Conservation (phyloP, 1,139 yeast genomes). For the Pichia sp. region DNA sequence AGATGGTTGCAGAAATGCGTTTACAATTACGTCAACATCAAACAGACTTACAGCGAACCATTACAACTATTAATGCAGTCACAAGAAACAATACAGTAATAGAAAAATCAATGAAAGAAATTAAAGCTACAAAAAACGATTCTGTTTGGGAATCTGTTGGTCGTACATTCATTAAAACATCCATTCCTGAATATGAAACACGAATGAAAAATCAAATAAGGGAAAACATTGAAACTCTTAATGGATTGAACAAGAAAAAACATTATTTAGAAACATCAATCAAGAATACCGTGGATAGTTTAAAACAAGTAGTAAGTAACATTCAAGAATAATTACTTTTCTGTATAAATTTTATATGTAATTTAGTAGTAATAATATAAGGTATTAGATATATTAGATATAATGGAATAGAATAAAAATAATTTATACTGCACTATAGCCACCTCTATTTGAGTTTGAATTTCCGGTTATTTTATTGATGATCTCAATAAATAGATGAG, state of each 20-base stretch:
- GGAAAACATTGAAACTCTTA: slow-evolving; percentile 51
- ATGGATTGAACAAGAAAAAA: slow-evolving; percentile 60
- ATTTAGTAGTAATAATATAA: neutral
- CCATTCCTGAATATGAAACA: slow-evolving; percentile 41
- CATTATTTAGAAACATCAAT: slow-evolving; percentile 70
- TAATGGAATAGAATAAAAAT: too few relatives aligned
- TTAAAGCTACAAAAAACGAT: slow-evolving; percentile 41
- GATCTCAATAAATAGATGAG: slow-evolving; percentile 66
- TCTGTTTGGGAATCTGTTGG: slow-evolving; percentile 84
- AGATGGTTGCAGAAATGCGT: slow-evolving; percentile 11
- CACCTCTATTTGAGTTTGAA: slow-evolving; percentile 53
- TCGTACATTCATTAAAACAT: slow-evolving; percentile 52
- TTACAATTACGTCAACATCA: slow-evolving; percentile 14
- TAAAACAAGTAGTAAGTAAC: slow-evolving; percentile 38
- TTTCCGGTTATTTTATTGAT: slow-evolving; percentile 65
- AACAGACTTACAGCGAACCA: slow-evolving; percentile 13
- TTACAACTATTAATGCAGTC: slow-evolving; percentile 10
- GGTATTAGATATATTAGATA: too few relatives aligned
- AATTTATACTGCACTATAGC: slow-evolving; percentile 77
- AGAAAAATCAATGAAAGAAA: slow-evolving; percentile 48
- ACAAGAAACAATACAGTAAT: slow-evolving; percentile 54
- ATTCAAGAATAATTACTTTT: neutral
- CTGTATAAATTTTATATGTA: neutral
- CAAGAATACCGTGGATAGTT: slow-evolving; percentile 61
- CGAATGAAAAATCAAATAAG: slow-evolving; percentile 47